Evolutionary conservation across 306 rosid genomes (phyloP).

Genomic region (Dalbergia cultrata): DNA sequence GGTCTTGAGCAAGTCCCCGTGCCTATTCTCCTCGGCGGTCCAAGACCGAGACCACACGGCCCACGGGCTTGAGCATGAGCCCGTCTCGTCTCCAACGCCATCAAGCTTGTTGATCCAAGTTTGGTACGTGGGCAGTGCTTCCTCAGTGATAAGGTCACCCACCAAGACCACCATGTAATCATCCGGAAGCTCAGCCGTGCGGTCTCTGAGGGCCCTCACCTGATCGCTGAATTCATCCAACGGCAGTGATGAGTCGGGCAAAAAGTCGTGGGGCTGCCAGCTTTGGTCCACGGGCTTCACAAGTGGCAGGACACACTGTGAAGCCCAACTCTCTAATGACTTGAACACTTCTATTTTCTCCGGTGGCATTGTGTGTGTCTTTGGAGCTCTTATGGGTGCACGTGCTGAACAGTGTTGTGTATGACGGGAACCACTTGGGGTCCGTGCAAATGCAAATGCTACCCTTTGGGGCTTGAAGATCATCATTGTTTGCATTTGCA

Average conservation of each 20-base stretch:
- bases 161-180: slow-evolving; percentile 72
- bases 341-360: neutral
- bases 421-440: neutral
- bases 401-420: neutral
- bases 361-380: neutral
- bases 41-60: slow-evolving; percentile 75
- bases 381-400: neutral
- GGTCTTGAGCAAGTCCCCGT: slow-evolving; percentile 69
- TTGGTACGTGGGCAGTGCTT: slow-evolving; percentile 78
- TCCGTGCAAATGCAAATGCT: neutral
- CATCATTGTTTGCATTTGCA: neutral
- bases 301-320: slow-evolving; percentile 47
- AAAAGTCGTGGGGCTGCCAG: slow-evolving; percentile 71
- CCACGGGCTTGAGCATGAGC: slow-evolving; percentile 67
- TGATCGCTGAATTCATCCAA: slow-evolving; percentile 56
- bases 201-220: slow-evolving; percentile 64
- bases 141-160: slow-evolving; percentile 77
- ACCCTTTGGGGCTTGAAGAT: neutral
- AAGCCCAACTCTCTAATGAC: neutral
- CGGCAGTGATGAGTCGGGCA: slow-evolving; percentile 38
- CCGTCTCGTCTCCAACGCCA: slow-evolving; percentile 69
- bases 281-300: slow-evolving; percentile 66
- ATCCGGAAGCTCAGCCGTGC: slow-evolving; percentile 67
- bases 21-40: slow-evolving; percentile 84
- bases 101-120: slow-evolving; percentile 67